Base-by-base conservation (phyloP, 805 yeast genomes). In the Lachancea sp. region DNA sequence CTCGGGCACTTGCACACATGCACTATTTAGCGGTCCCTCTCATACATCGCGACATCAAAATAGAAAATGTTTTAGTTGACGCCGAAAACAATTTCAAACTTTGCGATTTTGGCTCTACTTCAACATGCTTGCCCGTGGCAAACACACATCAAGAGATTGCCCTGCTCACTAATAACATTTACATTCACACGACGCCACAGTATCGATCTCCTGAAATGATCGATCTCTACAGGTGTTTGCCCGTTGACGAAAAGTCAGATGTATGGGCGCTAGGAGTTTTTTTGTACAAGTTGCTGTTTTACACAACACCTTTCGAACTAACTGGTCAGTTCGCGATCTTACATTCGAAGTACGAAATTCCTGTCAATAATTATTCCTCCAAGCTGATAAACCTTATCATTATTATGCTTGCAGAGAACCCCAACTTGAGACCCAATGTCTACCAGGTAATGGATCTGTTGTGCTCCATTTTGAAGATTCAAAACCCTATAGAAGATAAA, bases 241-340 rank as follows among this genome's bases (percentile, higher is more conserved):
- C 96, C 2, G 83, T 90, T 29, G 92, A 90, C 61, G 94, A 89
- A 54, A 87, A 87, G 61, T 73, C 90, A 6, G 98, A 90, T 64
- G 84, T 90, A 35, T 90, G 98, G 98, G 98, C 98, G 0, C 66
- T 90, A 35, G 98, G 98, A 8, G 81, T 92, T 23, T 85, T 92
- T 47, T 69, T 92, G 37, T 90, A 85, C 69, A 90, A 90, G 58
- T 68, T 90, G 46, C 82, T 96, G 63, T 90, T 83, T 64, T 90
- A 86, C 62, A 89, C 83, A 1, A 90, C 98, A 1, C 98, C 98
- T 1, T 90, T 92, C 61, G 98, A 90, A 63, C 48, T 65, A 33
- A 80, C 83, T 31, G 86, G 87, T 29, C 95, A 86, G 49, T 71
- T 86, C 52, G 95, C 95, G 4, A 85, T 90, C 31, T 65, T 89